Evolutionary conservation across 2,329 filamentous ascomycete genomes (phyloP).

Genomic region (Rutstroemia sp.): DNA sequence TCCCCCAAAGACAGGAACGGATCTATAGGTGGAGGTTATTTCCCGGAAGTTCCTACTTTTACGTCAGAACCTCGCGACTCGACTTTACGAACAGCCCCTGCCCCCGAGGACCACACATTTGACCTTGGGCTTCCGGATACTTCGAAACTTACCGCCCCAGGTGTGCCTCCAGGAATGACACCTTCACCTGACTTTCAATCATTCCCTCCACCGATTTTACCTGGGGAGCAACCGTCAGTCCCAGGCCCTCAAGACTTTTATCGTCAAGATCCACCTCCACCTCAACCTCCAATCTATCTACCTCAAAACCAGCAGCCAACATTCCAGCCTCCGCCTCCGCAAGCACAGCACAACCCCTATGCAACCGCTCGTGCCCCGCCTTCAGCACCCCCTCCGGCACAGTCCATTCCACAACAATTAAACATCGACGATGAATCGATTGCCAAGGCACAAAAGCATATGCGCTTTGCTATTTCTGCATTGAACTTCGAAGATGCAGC

Average conservation of each 20-base stretch:
- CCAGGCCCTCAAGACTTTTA: constrained; percentile 33
- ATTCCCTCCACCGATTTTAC: constrained; percentile 27
- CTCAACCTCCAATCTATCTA: constrained; percentile 24
- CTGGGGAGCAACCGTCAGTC: constrained; percentile 5
- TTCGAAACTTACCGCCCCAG: constrained; percentile 18
- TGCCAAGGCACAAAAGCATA: constrained; percentile 82
- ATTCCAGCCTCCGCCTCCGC: constrained; percentile 13
- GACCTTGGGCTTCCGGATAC: constrained; percentile 24
- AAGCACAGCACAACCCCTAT: constrained; percentile 6
- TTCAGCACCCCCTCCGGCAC: constrained; percentile 11
- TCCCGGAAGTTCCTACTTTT: constrained; percentile 40
- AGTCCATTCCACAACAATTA: constrained; percentile 32
- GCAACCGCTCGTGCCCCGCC: constrained; percentile 12
- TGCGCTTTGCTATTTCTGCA: constrained; percentile 93
- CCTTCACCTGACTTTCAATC: constrained; percentile 27
- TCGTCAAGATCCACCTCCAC: constrained; percentile 16
- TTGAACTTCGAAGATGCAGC: constrained; percentile 93
- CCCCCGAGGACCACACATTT: constrained; percentile 20
- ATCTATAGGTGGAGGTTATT: constrained; percentile 51
- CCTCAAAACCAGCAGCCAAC: constrained; percentile 15
- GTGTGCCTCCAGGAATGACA: constrained; percentile 14
- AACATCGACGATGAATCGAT: constrained; percentile 63
- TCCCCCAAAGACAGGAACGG: constrained; percentile 36
- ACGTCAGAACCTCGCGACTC: constrained; percentile 22
- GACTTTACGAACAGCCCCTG: constrained; percentile 24